Evolutionary conservation across 805 yeast genomes (phyloP), one percentile per base, ranked within the genome.

Genomic region (Saccharomyces mikatae): DNA sequence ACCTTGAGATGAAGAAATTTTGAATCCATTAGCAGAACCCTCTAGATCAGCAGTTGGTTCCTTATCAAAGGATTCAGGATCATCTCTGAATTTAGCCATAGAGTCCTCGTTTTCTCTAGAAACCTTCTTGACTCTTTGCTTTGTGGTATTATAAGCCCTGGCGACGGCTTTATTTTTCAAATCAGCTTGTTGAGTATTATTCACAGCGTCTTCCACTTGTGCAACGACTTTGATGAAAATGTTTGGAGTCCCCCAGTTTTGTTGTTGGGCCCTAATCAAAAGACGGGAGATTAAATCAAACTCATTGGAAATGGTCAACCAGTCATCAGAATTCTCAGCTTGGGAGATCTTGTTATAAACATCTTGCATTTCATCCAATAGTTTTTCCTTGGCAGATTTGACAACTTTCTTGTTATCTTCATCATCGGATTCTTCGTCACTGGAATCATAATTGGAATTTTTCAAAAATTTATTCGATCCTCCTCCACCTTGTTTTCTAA

Each of bases 331-430:
- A 72, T 80, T 79, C 64, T 82, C 83, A 51, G 84, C 83, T 56
- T 79, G 78, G 66, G 85, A 90, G 64, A 90, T 81, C 52, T 81
- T 78, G 64, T 82, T 84, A 62, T 85, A 80, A 32, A 80, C 72
- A 27, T 77, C 76, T 62, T 81, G 84, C 74, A 94, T 80, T 71
- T 94, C 99, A 68, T 90, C 97, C 62, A 90, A 71, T 57, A 90
- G 78, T 76, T 92, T 94, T 60, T 91, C 98, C 74, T 86, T 89
- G 52, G 97, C 96, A 55, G 94, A 84, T 75, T 89, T 91, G 62
- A 92, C 96, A 46, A 90, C 89, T 62, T 85, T 87, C 69, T 83
- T 86, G 66, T 84, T 87, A 55, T 86, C 92, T 58, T 76, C 81
- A 56, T 79, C 87, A 54, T 80, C 79, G 52, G 79, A 82, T 47